Conservation (phyloP, 306 rosid species). For the Medicago ruthenica region DNA sequence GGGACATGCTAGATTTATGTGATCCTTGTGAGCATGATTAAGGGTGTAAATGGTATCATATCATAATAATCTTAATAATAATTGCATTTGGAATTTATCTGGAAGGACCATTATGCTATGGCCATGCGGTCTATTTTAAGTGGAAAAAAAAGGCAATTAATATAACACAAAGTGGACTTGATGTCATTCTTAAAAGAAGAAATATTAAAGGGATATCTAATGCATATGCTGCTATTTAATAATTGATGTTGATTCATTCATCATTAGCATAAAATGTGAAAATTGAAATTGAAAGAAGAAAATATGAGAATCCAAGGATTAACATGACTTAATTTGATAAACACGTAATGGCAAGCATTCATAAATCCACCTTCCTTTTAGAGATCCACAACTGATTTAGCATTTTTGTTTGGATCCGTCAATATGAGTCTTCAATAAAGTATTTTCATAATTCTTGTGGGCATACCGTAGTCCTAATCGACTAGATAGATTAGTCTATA, state of each 20-base stretch:
- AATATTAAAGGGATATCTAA: constrained; percentile 7
- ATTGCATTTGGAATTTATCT: constrained; percentile 34
- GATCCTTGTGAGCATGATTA: constrained; percentile 27
- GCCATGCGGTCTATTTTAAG: constrained; percentile 9
- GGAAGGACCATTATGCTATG: constrained; percentile 23
- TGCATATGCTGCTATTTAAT: constrained; percentile 26
- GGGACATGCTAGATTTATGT: background rate
- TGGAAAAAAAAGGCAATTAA: constrained; percentile 25
- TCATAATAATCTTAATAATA: background rate
- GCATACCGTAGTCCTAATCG: too few species aligned
- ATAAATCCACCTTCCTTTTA: constrained; percentile 15
- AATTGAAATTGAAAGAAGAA: background rate
- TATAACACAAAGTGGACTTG: constrained; percentile 40
- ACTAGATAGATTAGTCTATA: too few species aligned
- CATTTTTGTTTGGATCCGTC: background rate
- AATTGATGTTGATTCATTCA: constrained; percentile 40
- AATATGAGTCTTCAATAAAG: background rate
- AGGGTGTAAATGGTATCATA: constrained; percentile 27
- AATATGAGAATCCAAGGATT: constrained; percentile 10
- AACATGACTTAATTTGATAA: constrained; percentile 14
- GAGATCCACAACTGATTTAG: background rate
- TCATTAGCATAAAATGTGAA: constrained; percentile 9
- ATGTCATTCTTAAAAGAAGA: constrained; percentile 42
- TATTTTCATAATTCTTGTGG: too few species aligned
- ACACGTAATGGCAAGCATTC: constrained; percentile 31